A percentile compares a stretch with the other conserved stretches of the same genome.
phyloP scores from a whole-genome alignment of 139 green algal genomes.

The Volvox reticuliferus region DNA sequence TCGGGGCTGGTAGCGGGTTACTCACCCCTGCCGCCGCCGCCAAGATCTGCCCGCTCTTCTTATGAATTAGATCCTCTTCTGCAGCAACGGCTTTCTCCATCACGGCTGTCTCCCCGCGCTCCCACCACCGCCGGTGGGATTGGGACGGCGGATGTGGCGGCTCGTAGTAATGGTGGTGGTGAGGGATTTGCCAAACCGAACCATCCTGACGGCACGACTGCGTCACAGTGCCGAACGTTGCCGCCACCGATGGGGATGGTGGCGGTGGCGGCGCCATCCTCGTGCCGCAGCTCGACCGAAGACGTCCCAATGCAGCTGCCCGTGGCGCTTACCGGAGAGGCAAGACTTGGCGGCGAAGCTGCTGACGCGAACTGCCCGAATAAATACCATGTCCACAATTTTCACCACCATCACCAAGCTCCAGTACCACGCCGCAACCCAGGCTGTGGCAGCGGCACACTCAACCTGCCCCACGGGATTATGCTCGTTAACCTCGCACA shows the following conservation, averaged over 20 bases:
- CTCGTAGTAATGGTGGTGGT: not conserved
- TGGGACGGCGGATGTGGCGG: not conserved
- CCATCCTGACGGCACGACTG: not conserved
- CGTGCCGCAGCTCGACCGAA: not conserved
- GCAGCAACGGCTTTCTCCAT: not conserved
- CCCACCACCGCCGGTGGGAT: not conserved
- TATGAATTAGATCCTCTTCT: not conserved
- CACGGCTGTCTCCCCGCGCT: not conserved
- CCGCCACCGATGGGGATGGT: not conserved
- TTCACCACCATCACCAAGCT: not conserved
- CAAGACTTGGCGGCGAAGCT: not conserved
- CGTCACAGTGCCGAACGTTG: not conserved
- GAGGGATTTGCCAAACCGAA: no score
- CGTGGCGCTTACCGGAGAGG: not conserved
- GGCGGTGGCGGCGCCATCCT: not conserved
- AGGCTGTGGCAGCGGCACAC: not conserved
- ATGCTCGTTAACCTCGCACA: constrained; percentile 12
- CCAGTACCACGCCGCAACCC: not conserved
- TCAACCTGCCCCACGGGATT: constrained; percentile 1
- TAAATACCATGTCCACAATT: no score
- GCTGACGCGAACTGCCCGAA: no score
- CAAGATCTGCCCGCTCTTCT: not conserved
- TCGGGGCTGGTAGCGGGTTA: not conserved
- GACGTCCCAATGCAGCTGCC: not conserved
- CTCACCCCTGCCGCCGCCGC: not conserved